Conservation (phyloP, 2,329 filamentous ascomycete genomes). For the Cladosporium sp. region DNA sequence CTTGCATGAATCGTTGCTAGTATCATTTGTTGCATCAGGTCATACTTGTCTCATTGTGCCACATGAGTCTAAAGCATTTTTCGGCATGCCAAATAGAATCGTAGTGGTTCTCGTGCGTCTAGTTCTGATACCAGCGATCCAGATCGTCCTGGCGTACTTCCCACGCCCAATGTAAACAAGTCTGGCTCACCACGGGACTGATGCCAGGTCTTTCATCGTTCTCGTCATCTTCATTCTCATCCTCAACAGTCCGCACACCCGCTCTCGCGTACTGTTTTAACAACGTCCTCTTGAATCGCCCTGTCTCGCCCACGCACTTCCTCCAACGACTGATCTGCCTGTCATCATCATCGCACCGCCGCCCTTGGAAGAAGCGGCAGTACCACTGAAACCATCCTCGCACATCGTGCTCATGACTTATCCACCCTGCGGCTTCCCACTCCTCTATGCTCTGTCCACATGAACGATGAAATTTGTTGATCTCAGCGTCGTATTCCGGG, state of each 20-base stretch:
- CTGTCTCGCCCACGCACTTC: slow-evolving; percentile 50
- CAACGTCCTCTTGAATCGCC: slow-evolving; percentile 48
- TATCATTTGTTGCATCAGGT: too few species aligned
- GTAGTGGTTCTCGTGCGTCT: neutral
- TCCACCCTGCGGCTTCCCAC: slow-evolving; percentile 55
- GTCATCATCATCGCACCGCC: slow-evolving; percentile 50
- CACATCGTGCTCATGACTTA: slow-evolving; percentile 50
- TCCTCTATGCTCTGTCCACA: slow-evolving; percentile 54
- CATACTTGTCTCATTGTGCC: too few species aligned
- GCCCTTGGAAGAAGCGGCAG: slow-evolving; percentile 48
- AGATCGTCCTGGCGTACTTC: slow-evolving; percentile 49
- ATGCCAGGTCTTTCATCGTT: slow-evolving; percentile 35
- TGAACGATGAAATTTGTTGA: slow-evolving; percentile 51
- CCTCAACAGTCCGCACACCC: slow-evolving; percentile 47
- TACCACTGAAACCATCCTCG: slow-evolving; percentile 58
- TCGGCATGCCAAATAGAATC: too few species aligned
- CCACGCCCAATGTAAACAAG: slow-evolving; percentile 54
- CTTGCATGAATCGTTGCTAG: too few species aligned
- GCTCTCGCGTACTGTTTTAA: slow-evolving; percentile 49
- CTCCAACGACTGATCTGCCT: slow-evolving; percentile 50
- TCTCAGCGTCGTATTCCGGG: slow-evolving; percentile 41
- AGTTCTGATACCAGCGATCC: slow-evolving; percentile 35
- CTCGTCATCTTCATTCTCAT: slow-evolving; percentile 35
- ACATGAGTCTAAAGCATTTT: too few species aligned
- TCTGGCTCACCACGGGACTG: slow-evolving; percentile 55